Percentiles rank a stretch among this genome's conserved stretches.
These are phyloP conservation scores for Clonostachys solani DNA, from an alignment of 2,329 filamentous ascomycete genomes.

Conservation along the genomic window DNA sequence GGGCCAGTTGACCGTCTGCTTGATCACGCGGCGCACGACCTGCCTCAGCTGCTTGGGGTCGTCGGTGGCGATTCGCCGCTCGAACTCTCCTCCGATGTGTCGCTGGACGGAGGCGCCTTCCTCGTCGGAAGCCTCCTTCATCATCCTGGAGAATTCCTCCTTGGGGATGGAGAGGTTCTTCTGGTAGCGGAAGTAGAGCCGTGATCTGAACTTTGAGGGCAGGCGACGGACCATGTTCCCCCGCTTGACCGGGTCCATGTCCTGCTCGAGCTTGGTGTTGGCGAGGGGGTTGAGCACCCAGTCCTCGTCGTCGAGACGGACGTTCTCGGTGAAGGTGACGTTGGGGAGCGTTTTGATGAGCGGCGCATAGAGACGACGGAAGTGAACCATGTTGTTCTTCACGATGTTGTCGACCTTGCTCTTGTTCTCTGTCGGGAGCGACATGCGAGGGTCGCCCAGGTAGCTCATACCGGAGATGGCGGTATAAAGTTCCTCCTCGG, in stretches of 20 bases:
- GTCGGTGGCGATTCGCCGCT: conserved; percentile 74
- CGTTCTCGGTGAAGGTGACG: conserved; percentile 64
- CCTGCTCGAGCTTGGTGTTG: conserved; percentile 71
- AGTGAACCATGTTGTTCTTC: conserved; percentile 83
- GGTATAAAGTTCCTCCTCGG: conserved; percentile 81
- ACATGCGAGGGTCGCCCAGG: conserved; percentile 94
- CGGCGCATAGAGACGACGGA: conserved; percentile 85
- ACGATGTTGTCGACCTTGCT: conserved; percentile 95
- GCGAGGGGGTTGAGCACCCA: conserved; percentile 40
- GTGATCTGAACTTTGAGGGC: conserved; percentile 80
- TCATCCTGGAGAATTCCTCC: conserved; percentile 79
- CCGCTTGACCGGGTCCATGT: conserved; percentile 87
- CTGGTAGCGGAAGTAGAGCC: conserved; percentile 93
- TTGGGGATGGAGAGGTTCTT: conserved; percentile 83
- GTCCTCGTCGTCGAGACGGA: conserved; percentile 27
- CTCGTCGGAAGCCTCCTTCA: conserved; percentile 70
- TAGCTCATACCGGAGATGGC: conserved; percentile 93
- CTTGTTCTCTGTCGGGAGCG: conserved; percentile 82
- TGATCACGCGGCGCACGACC: conserved; percentile 73
- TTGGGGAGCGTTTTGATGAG: conserved; percentile 90
- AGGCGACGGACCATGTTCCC: conserved; percentile 96
- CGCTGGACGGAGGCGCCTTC: conserved; percentile 64
- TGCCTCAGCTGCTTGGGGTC: conserved; percentile 61
- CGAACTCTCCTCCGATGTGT: conserved; percentile 78
- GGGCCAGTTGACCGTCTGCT: conserved; percentile 87